Evolutionary conservation across 768 basidiomycete genomes (phyloP).

Genomic region (Hygrophorus pudorinus): DNA sequence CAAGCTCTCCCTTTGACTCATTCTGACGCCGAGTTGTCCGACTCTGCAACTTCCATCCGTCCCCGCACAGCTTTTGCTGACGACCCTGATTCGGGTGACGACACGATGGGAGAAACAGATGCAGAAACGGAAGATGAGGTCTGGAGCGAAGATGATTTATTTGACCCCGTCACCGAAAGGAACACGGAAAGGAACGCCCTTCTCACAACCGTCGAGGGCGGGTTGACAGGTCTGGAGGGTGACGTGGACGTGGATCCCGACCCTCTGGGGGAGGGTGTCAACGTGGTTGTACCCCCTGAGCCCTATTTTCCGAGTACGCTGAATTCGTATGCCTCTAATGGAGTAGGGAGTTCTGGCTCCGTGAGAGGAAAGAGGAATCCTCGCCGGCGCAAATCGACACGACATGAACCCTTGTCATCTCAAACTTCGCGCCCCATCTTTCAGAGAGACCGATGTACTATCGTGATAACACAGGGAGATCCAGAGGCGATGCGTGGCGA

Average conservation of each 20-base stretch:
- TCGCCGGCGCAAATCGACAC: constrained; percentile 52
- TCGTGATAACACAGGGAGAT: constrained; percentile 80
- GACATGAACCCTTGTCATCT: constrained; percentile 53
- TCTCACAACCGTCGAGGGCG: constrained; percentile 20
- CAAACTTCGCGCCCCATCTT: constrained; percentile 73
- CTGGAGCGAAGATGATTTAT: constrained; percentile 49
- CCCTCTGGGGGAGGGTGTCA: constrained; percentile 87
- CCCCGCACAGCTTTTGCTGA: constrained; percentile 57
- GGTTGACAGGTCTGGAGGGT: constrained; percentile 30
- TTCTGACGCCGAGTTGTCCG: constrained; percentile 53
- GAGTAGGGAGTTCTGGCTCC: constrained; percentile 13
- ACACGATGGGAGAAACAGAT: constrained; percentile 38
- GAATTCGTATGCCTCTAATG: constrained; percentile 29
- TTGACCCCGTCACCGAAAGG: constrained; percentile 74
- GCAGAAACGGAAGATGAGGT: constrained; percentile 51
- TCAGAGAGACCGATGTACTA: constrained; percentile 87
- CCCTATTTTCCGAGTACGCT: constrained; percentile 74
- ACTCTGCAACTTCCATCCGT: constrained; percentile 43
- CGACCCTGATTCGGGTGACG: constrained; percentile 57
- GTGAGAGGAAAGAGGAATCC: constrained; percentile 33
- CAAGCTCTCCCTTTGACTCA: constrained; percentile 47
- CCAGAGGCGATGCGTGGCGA: constrained; percentile 46
- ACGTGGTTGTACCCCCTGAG: constrained; percentile 76
- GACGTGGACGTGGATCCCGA: constrained; percentile 63
- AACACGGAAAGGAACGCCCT: constrained; percentile 84